Base-by-base conservation (phyloP, 306 rosid species). In the Rosa multiflora region DNA sequence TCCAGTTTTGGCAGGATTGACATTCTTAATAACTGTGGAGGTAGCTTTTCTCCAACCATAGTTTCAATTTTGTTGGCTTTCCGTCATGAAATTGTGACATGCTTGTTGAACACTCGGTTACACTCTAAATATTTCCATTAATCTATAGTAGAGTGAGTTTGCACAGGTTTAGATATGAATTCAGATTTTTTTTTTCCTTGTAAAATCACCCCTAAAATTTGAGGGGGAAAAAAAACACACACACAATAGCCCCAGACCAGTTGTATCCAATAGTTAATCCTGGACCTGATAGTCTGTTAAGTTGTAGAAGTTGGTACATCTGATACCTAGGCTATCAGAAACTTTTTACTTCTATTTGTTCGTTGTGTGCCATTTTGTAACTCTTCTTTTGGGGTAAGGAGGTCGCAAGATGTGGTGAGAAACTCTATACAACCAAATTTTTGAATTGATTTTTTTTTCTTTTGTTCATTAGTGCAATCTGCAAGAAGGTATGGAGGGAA, bases 401-500 rank as follows among this genome's bases (percentile, higher is more conserved):
- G 43, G 20, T 32, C 53, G 77, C n/a, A 73, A 17, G 63, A 47
- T 51, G 39, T n/a, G 44, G 55, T 63, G 63, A 29, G 68, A 74
- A 53, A 13, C 53, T 75, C 21, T 70, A 15, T 68, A 76, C 43
- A 75, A 72, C 69, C 44, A 61, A 32, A 32, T 55, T 39, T 53
- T 53, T 63, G 20, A 43, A 14, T 62, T 59, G 20, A 21, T 74
- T 44, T 63, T 70, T 52, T 62, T 39, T 52, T 62, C 21, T 4
- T 23, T 15, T 59, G 82, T 75, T 85, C 75, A 73, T 75, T 84
- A 95, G 99, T 83, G 75, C 88, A 90, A 95, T 82, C 74, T 89
- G 92, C 99, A 87, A 88, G 97, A 92, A 83, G 99, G 98, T 20
- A 58, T 91, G 94, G 99, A 95, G 91, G 98, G 97, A 79, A 95